Base-by-base conservation (phyloP, 495 filamentous ascomycete genomes). In the Margaritispora aquatica region DNA sequence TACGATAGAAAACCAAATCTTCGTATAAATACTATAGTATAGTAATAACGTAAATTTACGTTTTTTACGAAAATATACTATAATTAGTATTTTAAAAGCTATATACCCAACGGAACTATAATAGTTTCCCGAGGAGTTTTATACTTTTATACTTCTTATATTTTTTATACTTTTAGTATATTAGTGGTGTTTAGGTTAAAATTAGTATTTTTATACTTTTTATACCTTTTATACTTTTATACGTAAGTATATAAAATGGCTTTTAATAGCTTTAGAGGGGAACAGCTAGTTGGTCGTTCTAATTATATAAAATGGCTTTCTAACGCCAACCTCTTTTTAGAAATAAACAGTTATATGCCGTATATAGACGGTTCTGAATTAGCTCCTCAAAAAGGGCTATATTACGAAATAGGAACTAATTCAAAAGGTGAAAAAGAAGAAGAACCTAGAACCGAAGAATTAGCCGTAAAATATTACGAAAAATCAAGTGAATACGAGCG, bases 271-370 rank as follows among this genome's bases (percentile, higher is more conserved):
- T 54, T 54, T 54, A 31, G 36, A 34, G 26, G 51, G 10, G 26
- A 31, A 20, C 31, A 54, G 20, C 27, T 54, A 54, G 21, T 54
- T 17, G 27, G 51, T 20, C 24, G 27, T 17, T 54, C 44, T 54
- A 54, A 54, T 34, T 54, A 54, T 36, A 36, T 54, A 54, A 26
- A 54, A 54, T 54, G 26, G 51, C 10, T 54, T 31, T 27, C 26
- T 54, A 36, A 34, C n/a, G 26, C 51, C 21, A 54, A 10, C 5
- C 27, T 54, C 15, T 54, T 54, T 36, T 36, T 54, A 26, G 26
- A 54, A 54, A 34, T 54, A 31, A 54, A 54, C 36, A 22, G 51
- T 11, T 54, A 26, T 54, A 54, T 54, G 26, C 26, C 51, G 31
- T 54, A 54, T 54, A 54, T 54, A 31, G 27, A 54, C 27, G 21